Conservation (phyloP, 1,139 yeast species). For the Sugiyamaella castrensis region DNA sequence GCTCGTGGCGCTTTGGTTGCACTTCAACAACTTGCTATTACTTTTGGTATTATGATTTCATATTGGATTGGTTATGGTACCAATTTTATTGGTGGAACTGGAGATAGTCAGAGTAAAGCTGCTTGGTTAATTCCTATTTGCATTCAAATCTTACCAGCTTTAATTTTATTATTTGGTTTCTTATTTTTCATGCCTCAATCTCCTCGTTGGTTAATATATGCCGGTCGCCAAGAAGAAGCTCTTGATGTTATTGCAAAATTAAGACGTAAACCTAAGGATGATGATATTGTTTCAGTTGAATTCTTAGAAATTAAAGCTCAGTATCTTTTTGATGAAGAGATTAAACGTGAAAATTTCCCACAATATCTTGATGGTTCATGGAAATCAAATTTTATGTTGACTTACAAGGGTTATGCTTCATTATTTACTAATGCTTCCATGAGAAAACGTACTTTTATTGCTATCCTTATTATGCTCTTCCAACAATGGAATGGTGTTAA, state of each 20-base stretch:
- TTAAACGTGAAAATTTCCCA: slow-evolving; percentile 47
- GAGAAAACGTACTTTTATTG: slow-evolving; percentile 50
- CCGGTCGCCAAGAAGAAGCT: slow-evolving; percentile 34
- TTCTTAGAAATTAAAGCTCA: neutral
- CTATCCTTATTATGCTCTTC: slow-evolving; percentile 61
- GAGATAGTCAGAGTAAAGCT: slow-evolving; percentile 18
- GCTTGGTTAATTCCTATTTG: slow-evolving; percentile 45
- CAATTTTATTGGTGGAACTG: slow-evolving; percentile 27
- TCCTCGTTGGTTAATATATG: slow-evolving; percentile 23
- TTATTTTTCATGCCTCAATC: slow-evolving; percentile 30
- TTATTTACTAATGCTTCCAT: slow-evolving; percentile 35
- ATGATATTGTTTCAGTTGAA: neutral
- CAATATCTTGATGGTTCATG: slow-evolving; percentile 31
- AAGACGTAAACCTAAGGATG: slow-evolving; percentile 43
- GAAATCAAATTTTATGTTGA: slow-evolving; percentile 14
- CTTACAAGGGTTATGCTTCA: slow-evolving; percentile 15
- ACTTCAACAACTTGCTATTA: slow-evolving; percentile 62
- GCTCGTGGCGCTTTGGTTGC: slow-evolving; percentile 68
- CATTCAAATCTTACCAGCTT: slow-evolving; percentile 25
- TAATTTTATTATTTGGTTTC: slow-evolving; percentile 26
- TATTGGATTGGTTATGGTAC: slow-evolving; percentile 61
- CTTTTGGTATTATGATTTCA: slow-evolving; percentile 59
- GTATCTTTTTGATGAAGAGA: slow-evolving; percentile 41
- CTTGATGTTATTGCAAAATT: slow-evolving; percentile 47
- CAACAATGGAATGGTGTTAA: slow-evolving; percentile 71